Percentiles rank a stretch among this genome's conserved stretches.
phyloP scores from a whole-genome alignment of 2,329 filamentous ascomycete species.

The Fusarium foetens region DNA sequence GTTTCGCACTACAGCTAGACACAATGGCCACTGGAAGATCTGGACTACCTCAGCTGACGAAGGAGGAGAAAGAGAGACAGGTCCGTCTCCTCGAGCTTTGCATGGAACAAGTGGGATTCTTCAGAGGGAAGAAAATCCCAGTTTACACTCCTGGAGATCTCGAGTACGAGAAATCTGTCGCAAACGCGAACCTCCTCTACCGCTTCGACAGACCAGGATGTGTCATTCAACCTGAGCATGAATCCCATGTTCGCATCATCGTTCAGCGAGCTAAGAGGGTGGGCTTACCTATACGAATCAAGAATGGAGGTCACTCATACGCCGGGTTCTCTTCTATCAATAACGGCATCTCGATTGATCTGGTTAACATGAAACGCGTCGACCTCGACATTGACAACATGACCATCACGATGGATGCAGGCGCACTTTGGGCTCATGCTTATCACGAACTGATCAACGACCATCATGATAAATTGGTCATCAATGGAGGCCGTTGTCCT shows the following conservation, averaged over 20 bases:
- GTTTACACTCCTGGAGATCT: background rate
- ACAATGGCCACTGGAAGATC: background rate
- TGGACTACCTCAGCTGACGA: fast-evolving
- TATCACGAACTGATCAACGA: slow-evolving; percentile 46
- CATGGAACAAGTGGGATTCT: slow-evolving; percentile 10
- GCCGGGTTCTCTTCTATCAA: slow-evolving; percentile 45
- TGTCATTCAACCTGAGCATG: slow-evolving; percentile 26
- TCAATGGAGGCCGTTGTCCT: slow-evolving; percentile 50
- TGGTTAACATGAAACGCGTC: slow-evolving; percentile 45
- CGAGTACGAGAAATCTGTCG: slow-evolving; percentile 26
- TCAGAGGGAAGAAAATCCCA: slow-evolving; percentile 3
- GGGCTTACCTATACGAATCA: slow-evolving; percentile 41
- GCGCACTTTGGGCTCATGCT: slow-evolving; percentile 47
- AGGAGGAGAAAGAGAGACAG: background rate
- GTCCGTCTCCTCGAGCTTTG: background rate
- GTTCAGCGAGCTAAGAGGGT: slow-evolving; percentile 4
- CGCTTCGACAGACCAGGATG: slow-evolving; percentile 24
- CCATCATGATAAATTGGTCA: slow-evolving; percentile 28
- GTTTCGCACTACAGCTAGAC: no score
- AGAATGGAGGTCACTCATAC: slow-evolving; percentile 48
- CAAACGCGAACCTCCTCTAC: slow-evolving; percentile 30
- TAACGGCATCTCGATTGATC: slow-evolving; percentile 46
- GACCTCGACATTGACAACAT: slow-evolving; percentile 30
- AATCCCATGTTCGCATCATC: slow-evolving; percentile 7
- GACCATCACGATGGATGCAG: slow-evolving; percentile 42